Evolutionary conservation across 2,329 filamentous ascomycete genomes (phyloP).

Genomic region (Neurospora sp.): DNA sequence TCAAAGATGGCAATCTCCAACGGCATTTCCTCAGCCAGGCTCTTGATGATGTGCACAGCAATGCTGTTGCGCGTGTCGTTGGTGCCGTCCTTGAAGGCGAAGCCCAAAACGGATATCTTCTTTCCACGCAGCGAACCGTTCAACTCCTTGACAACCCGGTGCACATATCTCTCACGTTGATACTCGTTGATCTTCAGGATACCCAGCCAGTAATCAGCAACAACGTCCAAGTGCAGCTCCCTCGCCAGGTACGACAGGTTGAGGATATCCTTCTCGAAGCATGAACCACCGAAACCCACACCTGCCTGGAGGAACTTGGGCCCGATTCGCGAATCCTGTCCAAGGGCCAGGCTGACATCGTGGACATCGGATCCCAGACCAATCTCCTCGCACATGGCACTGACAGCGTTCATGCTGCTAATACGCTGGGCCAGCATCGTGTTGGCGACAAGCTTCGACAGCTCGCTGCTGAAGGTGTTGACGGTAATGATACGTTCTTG

Average conservation of each 20-base stretch:
- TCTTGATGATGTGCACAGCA: constrained; percentile 41
- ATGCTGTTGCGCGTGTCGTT: constrained; percentile 48
- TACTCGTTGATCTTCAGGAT: constrained; percentile 50
- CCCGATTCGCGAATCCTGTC: constrained; percentile 48
- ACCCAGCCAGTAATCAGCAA: constrained; percentile 49
- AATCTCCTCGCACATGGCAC: constrained; percentile 49
- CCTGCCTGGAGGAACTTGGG: constrained; percentile 47
- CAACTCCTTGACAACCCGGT: constrained; percentile 42
- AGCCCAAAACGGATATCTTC: constrained; percentile 48
- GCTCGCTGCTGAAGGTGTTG: constrained; percentile 51
- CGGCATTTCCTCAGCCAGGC: constrained; percentile 38
- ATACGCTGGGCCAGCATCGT: constrained; percentile 56
- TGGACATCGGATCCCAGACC: constrained; percentile 29
- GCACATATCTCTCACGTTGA: constrained; percentile 45
- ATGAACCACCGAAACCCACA: constrained; percentile 55
- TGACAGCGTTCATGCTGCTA: constrained; percentile 53
- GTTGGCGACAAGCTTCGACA: constrained; percentile 54
- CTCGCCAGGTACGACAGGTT: constrained; percentile 50
- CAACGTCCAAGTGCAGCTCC: constrained; percentile 44
- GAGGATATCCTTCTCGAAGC: constrained; percentile 54
- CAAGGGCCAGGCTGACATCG: constrained; percentile 45
- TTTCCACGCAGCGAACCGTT: constrained; percentile 44
- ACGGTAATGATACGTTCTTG: constrained; percentile 43
- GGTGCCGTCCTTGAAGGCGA: constrained; percentile 54
- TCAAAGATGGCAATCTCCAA: constrained; percentile 43